Evolutionary conservation across 2,329 filamentous ascomycete species (phyloP), one percentile per base, ranked within the genome.

Genomic region (Talaromyces sp.): DNA sequence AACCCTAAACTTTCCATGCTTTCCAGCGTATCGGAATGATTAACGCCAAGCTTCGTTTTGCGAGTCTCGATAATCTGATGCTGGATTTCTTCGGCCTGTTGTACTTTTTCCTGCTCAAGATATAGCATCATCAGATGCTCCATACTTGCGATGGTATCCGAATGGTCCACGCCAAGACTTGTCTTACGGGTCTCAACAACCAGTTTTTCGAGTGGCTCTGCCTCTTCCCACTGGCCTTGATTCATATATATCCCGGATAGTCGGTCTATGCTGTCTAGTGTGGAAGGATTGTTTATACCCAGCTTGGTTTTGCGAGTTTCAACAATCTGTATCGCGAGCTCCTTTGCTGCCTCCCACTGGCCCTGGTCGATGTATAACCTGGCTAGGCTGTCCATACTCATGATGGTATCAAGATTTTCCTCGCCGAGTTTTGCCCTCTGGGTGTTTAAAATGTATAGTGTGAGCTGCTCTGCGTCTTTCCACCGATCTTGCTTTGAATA

Each of bases 51-150:
- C 27, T 47, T 47, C 13, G 27, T 36, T 30, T 36, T 47, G 44
- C 30, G 16, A 14, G 5, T 36, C 30, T 47, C 44, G 11, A 47
- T 47, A 10, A 36, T 30, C 44, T 35, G 44, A 16, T 35, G 11
- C 29, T 36, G n/a, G 44, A 49, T 33, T 35, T 48, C 17, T 20
- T 48, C 45, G 17, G 45, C 45, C 45, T 48, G 32, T 19, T 48
- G 11, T 17, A 14, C 29, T 17, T 22, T 4, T 14, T 24, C 41
- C 24, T 14, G 41, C n/a, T n/a, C n/a, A n/a, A n/a, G n/a, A n/a
- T n/a, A n/a, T n/a, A n/a, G n/a, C n/a, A n/a, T n/a, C n/a, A 20
- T 44, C 27, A 46, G 43, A 19, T 35, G 33, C 27, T 7, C n/a
- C 17, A 46, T 46, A 35, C 43, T 46, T 16, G 17, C 20, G 16